Conservation (phyloP, 2,329 filamentous ascomycete species). For the Gliomastix tumulicola region DNA sequence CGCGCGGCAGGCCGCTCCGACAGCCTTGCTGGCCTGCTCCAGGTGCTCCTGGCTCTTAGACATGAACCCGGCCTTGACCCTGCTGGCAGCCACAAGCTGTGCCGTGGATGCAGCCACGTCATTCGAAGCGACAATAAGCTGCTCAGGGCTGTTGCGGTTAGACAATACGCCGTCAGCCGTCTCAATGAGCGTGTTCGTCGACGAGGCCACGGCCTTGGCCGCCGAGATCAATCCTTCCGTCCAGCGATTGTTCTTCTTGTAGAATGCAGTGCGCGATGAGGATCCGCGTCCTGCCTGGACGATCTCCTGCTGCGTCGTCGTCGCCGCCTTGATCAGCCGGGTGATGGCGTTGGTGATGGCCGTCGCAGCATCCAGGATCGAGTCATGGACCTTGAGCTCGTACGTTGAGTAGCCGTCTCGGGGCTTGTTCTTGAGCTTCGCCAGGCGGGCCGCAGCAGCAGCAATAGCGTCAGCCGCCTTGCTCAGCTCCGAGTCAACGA, state of each 20-base stretch:
- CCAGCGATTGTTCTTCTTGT: slow-evolving; percentile 99
- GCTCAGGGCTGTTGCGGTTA: slow-evolving; percentile 86
- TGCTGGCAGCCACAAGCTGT: slow-evolving; percentile 88
- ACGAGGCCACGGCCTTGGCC: slow-evolving; percentile 88
- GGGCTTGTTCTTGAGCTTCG: slow-evolving; percentile 94
- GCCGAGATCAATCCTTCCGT: slow-evolving; percentile 96
- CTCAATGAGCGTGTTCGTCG: slow-evolving; percentile 95
- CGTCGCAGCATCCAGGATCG: slow-evolving; percentile 85
- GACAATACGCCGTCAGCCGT: slow-evolving; percentile 94
- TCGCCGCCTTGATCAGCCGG: slow-evolving; percentile 90
- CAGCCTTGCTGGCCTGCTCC: slow-evolving; percentile 86
- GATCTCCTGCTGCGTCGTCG: slow-evolving; percentile 90
- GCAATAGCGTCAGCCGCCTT: slow-evolving; percentile 95
- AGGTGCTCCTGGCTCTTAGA: slow-evolving; percentile 91
- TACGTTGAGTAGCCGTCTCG: slow-evolving; percentile 92
- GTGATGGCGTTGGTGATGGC: slow-evolving; percentile 93
- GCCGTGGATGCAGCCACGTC: slow-evolving; percentile 94
- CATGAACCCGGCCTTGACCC: slow-evolving; percentile 98
- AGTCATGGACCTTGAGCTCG: slow-evolving; percentile 92
- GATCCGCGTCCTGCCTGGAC: slow-evolving; percentile 86
- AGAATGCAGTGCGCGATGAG: slow-evolving; percentile 86
- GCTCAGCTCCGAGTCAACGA: slow-evolving; percentile 85
- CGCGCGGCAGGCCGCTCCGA: slow-evolving; percentile 78
- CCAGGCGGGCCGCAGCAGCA: slow-evolving; percentile 79
- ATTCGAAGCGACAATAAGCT: slow-evolving; percentile 96